Conservation (phyloP, 495 filamentous ascomycete species). For the Talaromyces borbonicus region DNA sequence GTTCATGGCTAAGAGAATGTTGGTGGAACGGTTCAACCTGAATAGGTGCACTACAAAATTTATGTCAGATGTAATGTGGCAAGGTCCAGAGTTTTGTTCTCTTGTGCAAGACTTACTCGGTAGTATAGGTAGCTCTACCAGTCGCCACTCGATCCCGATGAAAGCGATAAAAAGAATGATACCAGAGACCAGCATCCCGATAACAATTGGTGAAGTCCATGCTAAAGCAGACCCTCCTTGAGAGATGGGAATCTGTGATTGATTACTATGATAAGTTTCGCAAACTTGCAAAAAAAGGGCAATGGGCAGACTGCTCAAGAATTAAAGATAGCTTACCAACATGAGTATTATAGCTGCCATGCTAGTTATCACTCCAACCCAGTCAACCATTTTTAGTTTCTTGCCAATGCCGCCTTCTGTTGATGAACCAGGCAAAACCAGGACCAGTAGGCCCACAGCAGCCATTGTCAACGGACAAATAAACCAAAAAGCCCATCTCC, state of each 20-base stretch:
- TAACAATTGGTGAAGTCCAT: conserved; percentile 41
- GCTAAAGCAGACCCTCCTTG: conserved; percentile 43
- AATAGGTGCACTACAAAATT: background rate
- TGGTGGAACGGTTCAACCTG: background rate
- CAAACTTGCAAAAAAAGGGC: background rate
- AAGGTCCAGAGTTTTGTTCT: too few relatives aligned
- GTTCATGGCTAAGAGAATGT: conserved; percentile 1
- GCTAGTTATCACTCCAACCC: conserved; percentile 27
- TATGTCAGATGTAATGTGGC: background rate
- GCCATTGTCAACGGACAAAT: conserved; percentile 38
- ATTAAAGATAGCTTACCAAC: conserved; percentile 20
- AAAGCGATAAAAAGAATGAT: conserved; percentile 32
- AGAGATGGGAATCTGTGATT: conserved; percentile 22
- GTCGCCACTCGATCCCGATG: conserved; percentile 41
- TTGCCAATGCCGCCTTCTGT: conserved; percentile 35
- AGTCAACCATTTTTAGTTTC: conserved; percentile 43
- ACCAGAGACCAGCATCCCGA: conserved; percentile 37
- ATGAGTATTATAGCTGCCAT: conserved; percentile 38
- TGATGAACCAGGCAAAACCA: conserved; percentile 45
- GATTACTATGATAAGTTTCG: background rate
- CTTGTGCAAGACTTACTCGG: conserved; percentile 13
- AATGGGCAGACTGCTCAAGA: too few relatives aligned
- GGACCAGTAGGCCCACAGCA: conserved; percentile 22
- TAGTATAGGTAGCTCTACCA: conserved; percentile 17
- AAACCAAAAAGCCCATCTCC: conserved; percentile 49